phyloP scores from a whole-genome alignment of 2,329 filamentous ascomycete species.

The Eutypella sp. region DNA sequence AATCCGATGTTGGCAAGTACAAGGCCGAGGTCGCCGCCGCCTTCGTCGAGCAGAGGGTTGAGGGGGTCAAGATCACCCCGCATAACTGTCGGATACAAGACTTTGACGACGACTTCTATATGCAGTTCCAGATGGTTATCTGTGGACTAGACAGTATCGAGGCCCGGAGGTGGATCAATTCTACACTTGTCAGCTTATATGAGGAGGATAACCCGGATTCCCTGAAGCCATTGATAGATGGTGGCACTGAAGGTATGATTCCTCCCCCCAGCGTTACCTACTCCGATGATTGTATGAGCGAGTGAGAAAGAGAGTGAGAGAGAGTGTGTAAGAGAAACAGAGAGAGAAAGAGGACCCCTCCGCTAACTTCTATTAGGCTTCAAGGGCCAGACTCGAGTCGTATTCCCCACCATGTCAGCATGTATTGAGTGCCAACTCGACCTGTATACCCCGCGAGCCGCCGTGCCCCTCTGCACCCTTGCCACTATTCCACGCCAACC shows the following conservation, averaged over 20 bases:
- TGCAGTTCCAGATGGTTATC: constrained; percentile 90
- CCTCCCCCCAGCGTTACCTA: too few relatives aligned
- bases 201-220: constrained; percentile 77
- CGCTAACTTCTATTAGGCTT: constrained; percentile 55
- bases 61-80: constrained; percentile 86
- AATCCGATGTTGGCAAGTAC: constrained; percentile 83
- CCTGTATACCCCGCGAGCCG: constrained; percentile 96
- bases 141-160: constrained; percentile 97
- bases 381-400: constrained; percentile 92
- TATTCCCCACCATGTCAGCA: constrained; percentile 86
- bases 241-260: constrained; percentile 75
- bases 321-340: constrained; percentile 1
- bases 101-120: constrained; percentile 93
- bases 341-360: neutral
- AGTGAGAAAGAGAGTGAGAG: too few relatives aligned
- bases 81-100: constrained; percentile 96
- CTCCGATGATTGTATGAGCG: too few relatives aligned
- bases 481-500: constrained; percentile 95
- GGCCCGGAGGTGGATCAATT: constrained; percentile 97
- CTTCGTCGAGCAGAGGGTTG: constrained; percentile 86
- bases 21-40: constrained; percentile 91
- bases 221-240: constrained; percentile 91
- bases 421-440: constrained; percentile 98
- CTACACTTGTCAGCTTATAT: constrained; percentile 84
- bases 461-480: constrained; percentile 92